These are phyloP conservation scores for Phytopythium cucurbitacearum DNA, from an alignment of 352 stramenopile genomes.

Conservation along the genomic window DNA sequence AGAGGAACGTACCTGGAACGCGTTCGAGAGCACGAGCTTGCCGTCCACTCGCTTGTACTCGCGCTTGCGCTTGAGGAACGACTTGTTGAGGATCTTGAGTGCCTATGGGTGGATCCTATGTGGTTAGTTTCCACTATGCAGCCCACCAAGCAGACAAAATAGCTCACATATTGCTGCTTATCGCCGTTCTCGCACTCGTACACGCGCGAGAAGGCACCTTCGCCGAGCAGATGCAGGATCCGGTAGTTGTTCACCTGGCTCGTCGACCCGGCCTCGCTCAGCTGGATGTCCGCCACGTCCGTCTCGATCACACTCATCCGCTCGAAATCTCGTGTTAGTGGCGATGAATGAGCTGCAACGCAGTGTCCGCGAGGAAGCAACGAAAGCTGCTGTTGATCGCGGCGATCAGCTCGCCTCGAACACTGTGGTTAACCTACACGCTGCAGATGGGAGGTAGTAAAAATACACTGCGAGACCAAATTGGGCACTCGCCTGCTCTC, in stretches of 20 bases:
- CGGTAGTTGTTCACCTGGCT: slow-evolving; percentile 77
- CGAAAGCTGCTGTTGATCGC: too few relatives aligned
- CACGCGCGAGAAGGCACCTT: slow-evolving; percentile 79
- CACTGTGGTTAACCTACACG: too few relatives aligned
- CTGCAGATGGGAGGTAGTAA: too few relatives aligned
- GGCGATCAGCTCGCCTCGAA: too few relatives aligned
- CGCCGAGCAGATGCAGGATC: slow-evolving; percentile 52
- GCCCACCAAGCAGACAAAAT: background rate
- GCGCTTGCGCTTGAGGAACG: slow-evolving; percentile 78
- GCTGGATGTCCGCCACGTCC: slow-evolving; percentile 47
- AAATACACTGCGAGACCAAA: too few relatives aligned
- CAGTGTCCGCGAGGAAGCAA: too few relatives aligned
- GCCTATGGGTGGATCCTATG: slow-evolving; percentile 23
- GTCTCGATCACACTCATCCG: slow-evolving; percentile 62
- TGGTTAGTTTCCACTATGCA: too few relatives aligned
- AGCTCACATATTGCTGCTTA: slow-evolving; percentile 47
- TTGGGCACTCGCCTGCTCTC: too few relatives aligned
- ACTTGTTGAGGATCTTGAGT: slow-evolving; percentile 85
- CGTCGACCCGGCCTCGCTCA: slow-evolving; percentile 49
- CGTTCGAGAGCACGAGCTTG: slow-evolving; percentile 75
- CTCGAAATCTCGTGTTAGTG: background rate
- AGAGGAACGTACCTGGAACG: slow-evolving; percentile 33
- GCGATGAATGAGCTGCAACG: background rate
- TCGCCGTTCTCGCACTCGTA: slow-evolving; percentile 53
- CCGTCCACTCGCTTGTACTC: slow-evolving; percentile 78